Evolutionary conservation across 495 filamentous ascomycete genomes (phyloP).

Genomic region (Margaritispora aquatica): DNA sequence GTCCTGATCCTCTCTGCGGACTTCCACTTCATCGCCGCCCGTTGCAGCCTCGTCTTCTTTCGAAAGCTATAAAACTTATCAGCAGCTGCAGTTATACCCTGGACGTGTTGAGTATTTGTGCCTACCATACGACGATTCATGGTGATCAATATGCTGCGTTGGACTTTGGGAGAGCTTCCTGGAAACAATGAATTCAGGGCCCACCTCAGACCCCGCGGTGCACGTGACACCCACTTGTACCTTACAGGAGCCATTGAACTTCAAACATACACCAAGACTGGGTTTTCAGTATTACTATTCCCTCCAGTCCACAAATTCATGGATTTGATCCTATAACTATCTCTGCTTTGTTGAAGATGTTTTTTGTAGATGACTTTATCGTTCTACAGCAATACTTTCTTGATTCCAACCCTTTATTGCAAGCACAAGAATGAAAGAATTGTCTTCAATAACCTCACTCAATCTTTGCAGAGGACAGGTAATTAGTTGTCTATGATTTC

Average conservation of each 20-base stretch:
- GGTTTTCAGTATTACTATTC: no score
- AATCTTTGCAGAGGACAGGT: no score
- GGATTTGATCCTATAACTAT: no score
- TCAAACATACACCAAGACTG: no score
- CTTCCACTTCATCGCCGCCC: slow-evolving; percentile 74
- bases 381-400: no score
- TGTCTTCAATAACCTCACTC: no score
- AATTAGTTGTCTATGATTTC: no score
- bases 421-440: no score
- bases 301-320: no score
- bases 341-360: no score
- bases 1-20: slow-evolving; percentile 94
- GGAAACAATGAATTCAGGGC: neutral
- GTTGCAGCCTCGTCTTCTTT: slow-evolving; percentile 79
- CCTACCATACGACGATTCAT: slow-evolving; percentile 24
- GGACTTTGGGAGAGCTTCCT: neutral
- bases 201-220: neutral
- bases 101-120: neutral
- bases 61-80: slow-evolving; percentile 56
- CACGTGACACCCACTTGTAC: neutral
- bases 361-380: no score
- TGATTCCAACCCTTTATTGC: no score
- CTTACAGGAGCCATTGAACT: neutral
- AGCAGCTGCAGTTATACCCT: neutral
- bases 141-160: slow-evolving; percentile 4